Conservation (phyloP, 257 asterid species). For the Craterostigma plantagineum region DNA sequence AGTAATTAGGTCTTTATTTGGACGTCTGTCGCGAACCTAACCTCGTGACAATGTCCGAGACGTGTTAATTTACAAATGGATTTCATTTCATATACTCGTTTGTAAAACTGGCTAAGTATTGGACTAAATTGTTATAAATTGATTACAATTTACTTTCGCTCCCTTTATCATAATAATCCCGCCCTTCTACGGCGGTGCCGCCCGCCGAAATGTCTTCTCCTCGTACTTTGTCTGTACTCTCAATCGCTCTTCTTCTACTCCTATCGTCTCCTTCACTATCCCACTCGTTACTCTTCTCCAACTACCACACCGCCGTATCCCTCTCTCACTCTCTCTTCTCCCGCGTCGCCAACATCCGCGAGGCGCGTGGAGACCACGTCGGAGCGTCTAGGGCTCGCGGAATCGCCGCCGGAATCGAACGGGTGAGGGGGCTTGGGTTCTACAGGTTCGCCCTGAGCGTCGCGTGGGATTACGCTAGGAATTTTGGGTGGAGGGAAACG, state of each 20-base stretch:
- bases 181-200: too few relatives aligned
- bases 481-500: constrained; percentile 43
- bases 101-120: too few relatives aligned
- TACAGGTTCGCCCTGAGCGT: constrained; percentile 30
- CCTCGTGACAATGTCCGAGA: too few relatives aligned
- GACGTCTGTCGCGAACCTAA: too few relatives aligned
- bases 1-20: too few relatives aligned
- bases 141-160: too few relatives aligned
- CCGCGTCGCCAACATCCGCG: constrained; percentile 61
- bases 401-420: constrained; percentile 29
- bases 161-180: too few relatives aligned
- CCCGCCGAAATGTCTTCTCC: too few relatives aligned
- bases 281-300: constrained; percentile 21
- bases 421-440: constrained; percentile 38
- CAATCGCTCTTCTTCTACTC: constrained; percentile 9
- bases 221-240: too few relatives aligned
- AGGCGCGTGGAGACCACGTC: constrained; percentile 48
- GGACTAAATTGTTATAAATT: too few relatives aligned
- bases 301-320: constrained; percentile 35
- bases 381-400: constrained; percentile 46
- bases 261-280: constrained; percentile 13
- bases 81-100: too few relatives aligned
- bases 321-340: constrained; percentile 56
- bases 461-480: constrained; percentile 48
- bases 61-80: too few relatives aligned